phyloP scores from a whole-genome alignment of 1,284 basidiomycete species.

The Phaffia rhodozyma region DNA sequence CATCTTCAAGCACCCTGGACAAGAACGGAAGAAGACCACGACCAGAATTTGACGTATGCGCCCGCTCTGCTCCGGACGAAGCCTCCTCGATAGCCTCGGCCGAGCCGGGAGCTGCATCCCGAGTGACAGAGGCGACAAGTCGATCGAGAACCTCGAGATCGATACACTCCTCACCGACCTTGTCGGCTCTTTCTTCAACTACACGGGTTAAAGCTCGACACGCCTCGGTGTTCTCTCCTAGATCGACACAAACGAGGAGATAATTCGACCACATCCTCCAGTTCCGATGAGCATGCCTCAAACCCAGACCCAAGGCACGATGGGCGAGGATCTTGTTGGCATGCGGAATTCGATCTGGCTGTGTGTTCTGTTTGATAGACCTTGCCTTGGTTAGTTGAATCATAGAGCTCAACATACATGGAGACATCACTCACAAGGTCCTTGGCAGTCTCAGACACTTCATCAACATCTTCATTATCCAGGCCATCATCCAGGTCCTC shows the following conservation, averaged over 20 bases:
- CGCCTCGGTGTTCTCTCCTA: conserved; percentile 82
- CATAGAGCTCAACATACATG: conserved; percentile 20
- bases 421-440: not conserved
- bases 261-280: conserved; percentile 99
- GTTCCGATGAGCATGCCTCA: conserved; percentile 73
- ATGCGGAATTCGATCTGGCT: conserved; percentile 30
- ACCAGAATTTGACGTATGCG: conserved; percentile 48
- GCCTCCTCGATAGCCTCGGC: conserved; percentile 34
- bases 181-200: conserved; percentile 63
- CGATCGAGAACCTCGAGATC: conserved; percentile 80
- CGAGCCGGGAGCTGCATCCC: conserved; percentile 37
- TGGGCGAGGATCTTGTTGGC: conserved; percentile 75
- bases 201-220: conserved; percentile 70
- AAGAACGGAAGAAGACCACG: conserved; percentile 54
- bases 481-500: conserved; percentile 15
- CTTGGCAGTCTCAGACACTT: conserved; percentile 1
- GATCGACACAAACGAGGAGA: conserved; percentile 85
- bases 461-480: conserved; percentile 17
- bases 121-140: conserved; percentile 71
- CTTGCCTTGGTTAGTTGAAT: not conserved
- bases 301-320: conserved; percentile 82
- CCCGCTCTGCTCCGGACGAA: conserved; percentile 24
- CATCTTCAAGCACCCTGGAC: conserved; percentile 54
- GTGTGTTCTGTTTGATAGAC: conserved; percentile 10
- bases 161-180: conserved; percentile 49